These are phyloP conservation scores for Alternaria sp. DNA, from an alignment of 2,329 filamentous ascomycete genomes.

Conservation along the genomic window DNA sequence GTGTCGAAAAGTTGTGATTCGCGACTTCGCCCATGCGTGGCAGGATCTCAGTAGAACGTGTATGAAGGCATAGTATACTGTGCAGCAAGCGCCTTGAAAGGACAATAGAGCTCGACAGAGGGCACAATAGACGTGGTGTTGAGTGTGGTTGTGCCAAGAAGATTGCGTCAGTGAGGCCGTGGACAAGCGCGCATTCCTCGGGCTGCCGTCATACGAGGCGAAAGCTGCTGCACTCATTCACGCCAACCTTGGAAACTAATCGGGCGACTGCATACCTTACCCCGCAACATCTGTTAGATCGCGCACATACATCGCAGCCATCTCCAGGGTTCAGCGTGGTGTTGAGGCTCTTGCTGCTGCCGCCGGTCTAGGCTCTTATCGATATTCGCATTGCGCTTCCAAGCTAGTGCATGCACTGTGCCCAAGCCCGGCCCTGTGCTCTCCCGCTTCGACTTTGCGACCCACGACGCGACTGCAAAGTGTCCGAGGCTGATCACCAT, in stretches of 20 bases:
- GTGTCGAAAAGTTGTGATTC: not conserved
- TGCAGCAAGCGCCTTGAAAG: not conserved
- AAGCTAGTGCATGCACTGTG: constrained; percentile 17
- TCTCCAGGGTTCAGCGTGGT: constrained; percentile 18
- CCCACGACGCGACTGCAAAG: constrained; percentile 31
- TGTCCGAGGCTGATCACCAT: constrained; percentile 31
- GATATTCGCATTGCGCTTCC: constrained; percentile 18
- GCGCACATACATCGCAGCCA: constrained; percentile 1
- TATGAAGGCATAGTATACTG: rapidly evolving
- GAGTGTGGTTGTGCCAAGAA: constrained; percentile 9
- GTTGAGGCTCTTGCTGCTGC: constrained; percentile 16
- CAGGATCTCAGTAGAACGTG: not conserved
- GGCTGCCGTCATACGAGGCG: constrained; percentile 12
- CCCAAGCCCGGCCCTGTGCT: constrained; percentile 20
- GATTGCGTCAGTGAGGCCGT: constrained; percentile 16
- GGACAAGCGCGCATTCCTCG: not conserved
- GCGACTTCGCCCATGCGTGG: not conserved
- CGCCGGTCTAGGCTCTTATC: constrained; percentile 28
- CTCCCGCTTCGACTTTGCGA: constrained; percentile 22
- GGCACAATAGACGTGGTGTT: not conserved
- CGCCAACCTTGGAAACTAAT: not conserved
- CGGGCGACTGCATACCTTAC: constrained; percentile 7
- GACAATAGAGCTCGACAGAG: not conserved
- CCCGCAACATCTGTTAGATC: constrained; percentile 7
- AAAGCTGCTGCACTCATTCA: constrained; percentile 13